phyloP scores from a whole-genome alignment of 2,329 filamentous ascomycete species.

The Curvularia sp. region DNA sequence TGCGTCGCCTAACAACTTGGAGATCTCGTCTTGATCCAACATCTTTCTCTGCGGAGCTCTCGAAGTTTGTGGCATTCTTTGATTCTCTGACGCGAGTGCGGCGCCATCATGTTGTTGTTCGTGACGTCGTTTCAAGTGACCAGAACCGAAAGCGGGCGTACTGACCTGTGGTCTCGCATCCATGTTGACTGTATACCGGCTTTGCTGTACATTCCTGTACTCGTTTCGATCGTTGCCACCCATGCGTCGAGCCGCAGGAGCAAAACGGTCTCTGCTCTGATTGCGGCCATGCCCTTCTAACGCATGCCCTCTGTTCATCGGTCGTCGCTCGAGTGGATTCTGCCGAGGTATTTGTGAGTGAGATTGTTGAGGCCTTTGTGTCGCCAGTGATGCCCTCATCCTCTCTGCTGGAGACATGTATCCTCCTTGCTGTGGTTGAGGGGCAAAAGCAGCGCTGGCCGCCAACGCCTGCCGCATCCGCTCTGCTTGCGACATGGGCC shows the following conservation, averaged over 20 bases:
- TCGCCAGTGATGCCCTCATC: conserved; percentile 19
- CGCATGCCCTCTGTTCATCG: conserved; percentile 21
- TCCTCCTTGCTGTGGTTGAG: conserved; percentile 23
- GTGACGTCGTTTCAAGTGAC: conserved; percentile 38
- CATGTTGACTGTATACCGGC: conserved; percentile 43
- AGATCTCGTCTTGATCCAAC: conserved; percentile 41
- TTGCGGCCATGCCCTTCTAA: conserved; percentile 29
- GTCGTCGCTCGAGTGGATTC: conserved; percentile 21
- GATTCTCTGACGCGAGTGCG: conserved; percentile 7
- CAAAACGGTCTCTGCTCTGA: conserved; percentile 29
- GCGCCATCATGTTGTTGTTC: conserved; percentile 22
- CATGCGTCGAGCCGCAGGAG: conserved; percentile 15
- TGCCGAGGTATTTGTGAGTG: conserved; percentile 24
- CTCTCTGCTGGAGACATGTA: conserved; percentile 29
- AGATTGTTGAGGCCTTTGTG: conserved; percentile 14
- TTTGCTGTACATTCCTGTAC: conserved; percentile 18
- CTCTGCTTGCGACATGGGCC: conserved; percentile 37
- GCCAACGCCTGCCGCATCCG: conserved; percentile 36
- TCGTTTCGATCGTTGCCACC: conserved; percentile 10
- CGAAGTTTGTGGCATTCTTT: conserved; percentile 4
- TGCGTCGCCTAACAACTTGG: conserved; percentile 31
- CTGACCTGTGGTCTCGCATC: conserved; percentile 37
- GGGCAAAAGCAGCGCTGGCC: conserved; percentile 23
- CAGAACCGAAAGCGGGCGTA: conserved; percentile 35
- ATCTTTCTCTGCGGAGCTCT: conserved; percentile 24